phyloP scores from a whole-genome alignment of 495 filamentous ascomycete genomes.

The Recurvomyces mirabilis region DNA sequence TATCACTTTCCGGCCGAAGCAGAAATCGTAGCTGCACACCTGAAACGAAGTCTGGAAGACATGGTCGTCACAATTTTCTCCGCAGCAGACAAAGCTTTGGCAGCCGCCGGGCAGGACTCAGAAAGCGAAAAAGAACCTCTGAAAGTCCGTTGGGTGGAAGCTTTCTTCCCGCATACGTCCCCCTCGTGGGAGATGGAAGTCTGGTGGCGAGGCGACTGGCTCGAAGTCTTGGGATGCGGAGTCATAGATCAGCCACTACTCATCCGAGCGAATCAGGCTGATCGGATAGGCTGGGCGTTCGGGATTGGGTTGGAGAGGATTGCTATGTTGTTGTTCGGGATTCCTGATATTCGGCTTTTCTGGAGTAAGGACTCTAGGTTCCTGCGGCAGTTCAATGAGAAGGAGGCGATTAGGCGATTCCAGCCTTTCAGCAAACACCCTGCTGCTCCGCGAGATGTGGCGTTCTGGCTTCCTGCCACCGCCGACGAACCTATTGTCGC shows the following conservation, averaged over 20 bases:
- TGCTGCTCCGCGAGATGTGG: constrained; percentile 75
- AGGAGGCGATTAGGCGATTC: constrained; percentile 50
- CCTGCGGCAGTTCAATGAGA: constrained; percentile 57
- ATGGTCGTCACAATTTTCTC: constrained; percentile 85
- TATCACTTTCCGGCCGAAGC: constrained; percentile 65
- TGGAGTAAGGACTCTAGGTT: constrained; percentile 83
- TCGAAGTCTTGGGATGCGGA: constrained; percentile 90
- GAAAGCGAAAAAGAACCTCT: constrained; percentile 58
- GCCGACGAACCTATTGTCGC: constrained; percentile 6
- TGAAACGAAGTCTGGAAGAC: constrained; percentile 80
- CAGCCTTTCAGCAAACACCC: constrained; percentile 83
- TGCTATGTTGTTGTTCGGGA: constrained; percentile 90
- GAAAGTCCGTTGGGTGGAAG: constrained; percentile 85
- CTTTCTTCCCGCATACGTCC: constrained; percentile 92
- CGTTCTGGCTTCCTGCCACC: constrained; percentile 66
- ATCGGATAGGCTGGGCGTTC: constrained; percentile 87
- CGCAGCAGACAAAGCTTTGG: constrained; percentile 55
- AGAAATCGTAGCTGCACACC: constrained; percentile 70
- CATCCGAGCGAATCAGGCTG: constrained; percentile 60
- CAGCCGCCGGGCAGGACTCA: constrained; percentile 37
- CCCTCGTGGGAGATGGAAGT: constrained; percentile 95
- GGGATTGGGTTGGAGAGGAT: constrained; percentile 87
- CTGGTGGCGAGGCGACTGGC: constrained; percentile 87
- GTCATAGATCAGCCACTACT: constrained; percentile 72
- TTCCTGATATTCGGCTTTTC: constrained; percentile 95